Conservation (phyloP, 768 basidiomycete species). For the Kondoa subrosea region DNA sequence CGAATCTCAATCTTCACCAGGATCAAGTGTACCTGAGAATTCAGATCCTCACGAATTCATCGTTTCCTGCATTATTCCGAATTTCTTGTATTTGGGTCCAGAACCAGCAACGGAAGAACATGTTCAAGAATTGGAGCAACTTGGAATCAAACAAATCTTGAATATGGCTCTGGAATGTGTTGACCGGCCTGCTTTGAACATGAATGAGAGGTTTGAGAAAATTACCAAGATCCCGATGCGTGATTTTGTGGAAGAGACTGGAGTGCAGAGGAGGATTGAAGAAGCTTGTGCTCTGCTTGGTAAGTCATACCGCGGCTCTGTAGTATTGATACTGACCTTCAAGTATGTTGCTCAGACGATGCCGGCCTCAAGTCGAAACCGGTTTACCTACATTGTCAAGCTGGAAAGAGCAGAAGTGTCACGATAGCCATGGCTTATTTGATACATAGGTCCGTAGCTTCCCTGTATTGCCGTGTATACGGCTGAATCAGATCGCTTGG, state of each 20-base stretch:
- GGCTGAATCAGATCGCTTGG: not conserved
- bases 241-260: constrained; percentile 87
- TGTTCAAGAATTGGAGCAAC: constrained; percentile 49
- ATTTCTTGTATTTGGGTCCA: constrained; percentile 78
- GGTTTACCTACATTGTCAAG: constrained; percentile 90
- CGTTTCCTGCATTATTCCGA: constrained; percentile 80
- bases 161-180: constrained; percentile 87
- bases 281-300: constrained; percentile 43
- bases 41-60: constrained; percentile 37
- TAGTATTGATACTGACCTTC: not conserved
- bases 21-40: not conserved
- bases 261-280: constrained; percentile 58
- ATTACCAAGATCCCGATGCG: constrained; percentile 66
- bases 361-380: constrained; percentile 73
- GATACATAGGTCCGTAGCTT: constrained; percentile 45
- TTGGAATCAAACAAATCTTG: constrained; percentile 72
- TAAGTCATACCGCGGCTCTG: not conserved
- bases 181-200: constrained; percentile 19
- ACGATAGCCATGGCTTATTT: constrained; percentile 95
- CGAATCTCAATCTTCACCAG: not conserved
- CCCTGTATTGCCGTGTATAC: not conserved
- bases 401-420: constrained; percentile 85
- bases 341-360: constrained; percentile 46
- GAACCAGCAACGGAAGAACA: constrained; percentile 62
- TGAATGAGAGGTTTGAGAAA: constrained; percentile 44